Base-by-base conservation (phyloP, 352 stramenopile genomes). In the Pythium oligandrum region DNA sequence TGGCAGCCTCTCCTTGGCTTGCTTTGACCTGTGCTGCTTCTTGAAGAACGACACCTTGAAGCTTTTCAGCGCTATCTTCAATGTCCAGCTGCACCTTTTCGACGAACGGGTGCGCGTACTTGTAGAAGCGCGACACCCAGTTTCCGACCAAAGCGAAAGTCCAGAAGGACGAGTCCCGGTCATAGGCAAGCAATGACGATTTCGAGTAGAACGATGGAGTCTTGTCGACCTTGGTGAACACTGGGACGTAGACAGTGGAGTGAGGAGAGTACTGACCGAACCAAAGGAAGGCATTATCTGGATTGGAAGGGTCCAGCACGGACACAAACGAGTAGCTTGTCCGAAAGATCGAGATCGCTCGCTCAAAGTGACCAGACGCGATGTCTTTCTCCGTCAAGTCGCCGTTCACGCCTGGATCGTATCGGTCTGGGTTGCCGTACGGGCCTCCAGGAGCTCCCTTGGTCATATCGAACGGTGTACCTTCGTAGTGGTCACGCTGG, bases 401-500 rank as follows among this genome's bases (percentile, higher is more conserved):
- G 6, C 57, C 74, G 31, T 68, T 75, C 30, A 72, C 43, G 1
- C 66, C 70, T 31, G 59, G 37, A 38, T 94, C 85, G 69, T 94
- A 97, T 30, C 91, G 80, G 62, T 98, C 89, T 4, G 91, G 91
- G 51, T 95, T 73, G 6, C 92, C 89, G 66, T 88, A 98, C 11
- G 95, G 90, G 7, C 95, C 95, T 33, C 70, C 80, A 34, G 77
- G 68, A 1, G 76, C 67, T 0, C 88, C 85, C 51, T 75, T 71
- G 0, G 79, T 95, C 73, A 97, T 90, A 53, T 96, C 84, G 61
- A 93, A 98, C 33, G 68, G 40, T 7, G 92, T 98, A 36, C 89
- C 89, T 67, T 98, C 85, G 57, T 98, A 98, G 66, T 97, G 92
- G 64, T 98, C 87, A 3, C 93, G 78, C 57, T 97, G 86, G 50